Evolutionary conservation across 164 flowering plant genomes (phyloP), one percentile per base, ranked within the genome.

Genomic region (Annona squamosa): DNA sequence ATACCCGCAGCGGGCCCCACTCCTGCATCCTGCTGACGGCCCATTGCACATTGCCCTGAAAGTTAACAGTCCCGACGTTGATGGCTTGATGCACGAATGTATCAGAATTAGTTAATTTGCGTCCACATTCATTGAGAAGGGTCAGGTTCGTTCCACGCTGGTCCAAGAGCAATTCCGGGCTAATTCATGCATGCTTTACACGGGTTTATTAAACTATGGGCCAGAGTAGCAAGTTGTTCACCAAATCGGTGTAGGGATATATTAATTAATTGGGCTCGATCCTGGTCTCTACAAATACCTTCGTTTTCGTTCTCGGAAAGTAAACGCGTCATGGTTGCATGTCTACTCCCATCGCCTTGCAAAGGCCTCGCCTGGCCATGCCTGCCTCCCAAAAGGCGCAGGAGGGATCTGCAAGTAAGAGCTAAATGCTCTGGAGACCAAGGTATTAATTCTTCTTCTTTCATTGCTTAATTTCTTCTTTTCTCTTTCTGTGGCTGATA

Each of bases 361-460:
- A 70, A 4, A 46, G 65, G 67, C 46, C 43, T 59, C 26, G 17
- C 46, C 68, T 67, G 42, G 47, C 68, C 72, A 59, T 47, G 61
- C 37, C 46, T 26, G 10, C 17, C 46, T n/a, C 46, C 6, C 48
- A 76, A 61, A 43, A 46, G 42, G 65, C 56, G 67, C 12, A 47
- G 45, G 37, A 47, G 45, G 37, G 43, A 41, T 6, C 37, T 59
- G 19, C 71, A 65, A 62, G 78, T 82, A 57, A 75, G 73, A 79
- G 82, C 82, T 65, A 85, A 82, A 63, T 69, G 72, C 67, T 82
- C 45, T 12, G 74, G 80, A 71, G 86, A 81, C 63, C 82, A 78
- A 81, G 84, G 80, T 78, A 77, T 1, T 0, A 26, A 26, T 26
- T 26, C 37, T 26, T 26, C 37, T 26, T 26, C 37, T 26, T 26